Evolutionary conservation across 352 stramenopile species (phyloP).

Genomic region (Saprolegnia parasitica): DNA sequence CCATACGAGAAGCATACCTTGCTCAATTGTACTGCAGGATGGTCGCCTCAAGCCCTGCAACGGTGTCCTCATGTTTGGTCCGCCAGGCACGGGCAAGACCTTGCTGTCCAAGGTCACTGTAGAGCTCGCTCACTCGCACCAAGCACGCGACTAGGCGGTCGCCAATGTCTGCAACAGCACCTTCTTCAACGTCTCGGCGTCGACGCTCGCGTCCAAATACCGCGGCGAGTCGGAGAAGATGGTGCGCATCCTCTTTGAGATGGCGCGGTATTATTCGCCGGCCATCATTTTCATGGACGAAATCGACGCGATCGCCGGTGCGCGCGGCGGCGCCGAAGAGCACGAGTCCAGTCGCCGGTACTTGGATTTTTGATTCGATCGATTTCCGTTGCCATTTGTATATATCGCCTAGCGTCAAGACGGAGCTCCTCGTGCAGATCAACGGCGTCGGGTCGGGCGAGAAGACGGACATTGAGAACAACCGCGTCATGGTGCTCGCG

Average conservation of each 20-base stretch:
- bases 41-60: slow-evolving; percentile 75
- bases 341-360: slow-evolving; percentile 80
- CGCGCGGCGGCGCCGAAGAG: slow-evolving; percentile 65
- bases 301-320: slow-evolving; percentile 91
- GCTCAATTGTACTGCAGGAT: slow-evolving; percentile 37
- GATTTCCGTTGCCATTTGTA: too few species aligned
- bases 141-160: slow-evolving; percentile 44
- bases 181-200: slow-evolving; percentile 97
- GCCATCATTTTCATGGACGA: slow-evolving; percentile 99
- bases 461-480: slow-evolving; percentile 33
- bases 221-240: slow-evolving; percentile 95
- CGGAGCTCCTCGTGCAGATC: slow-evolving; percentile 90
- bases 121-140: neutral
- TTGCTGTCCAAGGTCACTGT: slow-evolving; percentile 62
- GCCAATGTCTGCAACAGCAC: slow-evolving; percentile 95
- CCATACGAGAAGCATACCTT: neutral
- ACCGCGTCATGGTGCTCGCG: slow-evolving; percentile 56
- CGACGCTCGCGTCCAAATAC: slow-evolving; percentile 90
- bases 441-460: slow-evolving; percentile 58
- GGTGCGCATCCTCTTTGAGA: slow-evolving; percentile 96
- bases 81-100: slow-evolving; percentile 88
- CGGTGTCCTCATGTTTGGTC: slow-evolving; percentile 81
- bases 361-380: slow-evolving; percentile 5
- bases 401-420: slow-evolving; percentile 81
- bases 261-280: slow-evolving; percentile 96